Conservation (phyloP, 306 rosid genomes). For the Dalbergia oliveri region DNA sequence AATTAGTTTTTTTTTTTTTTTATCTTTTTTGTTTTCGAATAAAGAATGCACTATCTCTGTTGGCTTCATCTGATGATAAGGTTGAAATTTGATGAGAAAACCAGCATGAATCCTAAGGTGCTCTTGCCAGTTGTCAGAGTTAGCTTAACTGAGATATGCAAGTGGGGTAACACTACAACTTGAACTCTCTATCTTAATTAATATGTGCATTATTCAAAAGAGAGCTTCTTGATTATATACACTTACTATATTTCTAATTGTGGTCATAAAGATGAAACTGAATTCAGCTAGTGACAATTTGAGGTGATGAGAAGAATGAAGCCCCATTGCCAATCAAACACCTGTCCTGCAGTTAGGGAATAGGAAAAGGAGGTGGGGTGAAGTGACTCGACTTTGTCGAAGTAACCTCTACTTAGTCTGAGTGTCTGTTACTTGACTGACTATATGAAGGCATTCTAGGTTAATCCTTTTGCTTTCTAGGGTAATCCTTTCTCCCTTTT, state of each 20-base stretch:
- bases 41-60: background rate
- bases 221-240: background rate
- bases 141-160: background rate
- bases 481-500: background rate
- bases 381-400: slow-evolving; percentile 15
- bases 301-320: background rate
- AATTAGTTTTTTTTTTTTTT: background rate
- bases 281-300: slow-evolving; percentile 30
- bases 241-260: background rate
- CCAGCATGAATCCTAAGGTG: slow-evolving; percentile 20
- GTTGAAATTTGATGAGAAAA: slow-evolving; percentile 8
- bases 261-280: slow-evolving; percentile 17
- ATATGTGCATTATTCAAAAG: background rate
- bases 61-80: slow-evolving; percentile 3
- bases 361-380: background rate
- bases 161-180: background rate
- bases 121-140: background rate
- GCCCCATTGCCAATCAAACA: background rate
- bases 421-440: background rate
- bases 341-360: slow-evolving; percentile 2
- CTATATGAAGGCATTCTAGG: background rate
- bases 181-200: background rate
- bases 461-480: background rate
- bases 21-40: background rate
- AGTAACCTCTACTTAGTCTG: background rate